Percentiles rank a stretch among this genome's conserved stretches.
Conservation (phyloP, 2,329 filamentous ascomycete genomes). For the Neofusicoccum laricinum region DNA sequence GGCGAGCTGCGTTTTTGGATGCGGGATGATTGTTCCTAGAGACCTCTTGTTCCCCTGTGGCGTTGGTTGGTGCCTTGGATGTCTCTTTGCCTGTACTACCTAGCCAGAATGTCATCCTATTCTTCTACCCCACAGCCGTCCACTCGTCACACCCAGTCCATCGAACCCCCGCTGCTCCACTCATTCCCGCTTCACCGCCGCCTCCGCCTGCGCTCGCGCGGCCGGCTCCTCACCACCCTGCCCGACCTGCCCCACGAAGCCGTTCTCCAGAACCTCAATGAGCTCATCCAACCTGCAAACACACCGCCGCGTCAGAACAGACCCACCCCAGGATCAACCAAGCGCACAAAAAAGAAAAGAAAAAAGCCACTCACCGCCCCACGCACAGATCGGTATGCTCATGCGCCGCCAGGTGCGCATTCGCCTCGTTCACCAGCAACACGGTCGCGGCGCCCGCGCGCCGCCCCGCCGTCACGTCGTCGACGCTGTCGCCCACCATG, state of each 20-base stretch:
- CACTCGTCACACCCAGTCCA: no score
- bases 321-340: no score
- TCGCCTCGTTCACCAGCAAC: slow-evolving; percentile 81
- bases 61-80: no score
- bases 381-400: slow-evolving; percentile 76
- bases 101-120: no score
- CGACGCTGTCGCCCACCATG: slow-evolving; percentile 65
- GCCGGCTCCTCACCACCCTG: slow-evolving; percentile 27
- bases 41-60: no score
- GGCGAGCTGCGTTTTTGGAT: no score
- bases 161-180: not conserved
- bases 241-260: slow-evolving; percentile 58
- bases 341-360: not conserved
- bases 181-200: slow-evolving; percentile 18
- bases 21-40: no score
- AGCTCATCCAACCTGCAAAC: slow-evolving; percentile 66
- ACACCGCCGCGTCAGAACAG: not conserved
- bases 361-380: slow-evolving; percentile 26
- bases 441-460: slow-evolving; percentile 85
- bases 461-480: slow-evolving; percentile 88
- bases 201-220: slow-evolving; percentile 24
- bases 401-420: slow-evolving; percentile 66
- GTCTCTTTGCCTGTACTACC: no score
- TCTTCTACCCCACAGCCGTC: no score
- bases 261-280: slow-evolving; percentile 69